Base-by-base conservation (phyloP, 371 early-diverging fungal genomes). In the Apophysomyces trapeziformis region DNA sequence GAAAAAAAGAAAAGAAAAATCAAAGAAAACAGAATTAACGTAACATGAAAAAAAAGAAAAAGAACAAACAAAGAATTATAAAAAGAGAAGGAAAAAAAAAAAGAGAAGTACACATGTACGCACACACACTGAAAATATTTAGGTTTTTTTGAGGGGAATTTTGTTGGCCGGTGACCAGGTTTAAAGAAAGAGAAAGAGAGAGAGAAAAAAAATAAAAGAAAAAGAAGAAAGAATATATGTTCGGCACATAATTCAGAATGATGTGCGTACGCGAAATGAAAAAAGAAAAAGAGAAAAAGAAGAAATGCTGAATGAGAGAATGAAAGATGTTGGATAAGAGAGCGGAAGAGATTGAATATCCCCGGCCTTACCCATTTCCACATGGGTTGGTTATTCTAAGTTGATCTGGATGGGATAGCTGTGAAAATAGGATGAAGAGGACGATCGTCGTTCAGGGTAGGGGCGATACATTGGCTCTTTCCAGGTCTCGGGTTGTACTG, bases 101-200 rank as follows among this genome's bases (percentile, higher is more conserved):
- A 41, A 61, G 21, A 50, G 21, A 26, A 50, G 54, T 50, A 50
- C 54, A 50, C 54, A 50, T 50, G n/a, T 50, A 50, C 54, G 54
- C 54, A 50, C 21, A 50, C 54, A 50, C 54, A 50, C 54, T 50
- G 54, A 50, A 50, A 50, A 45, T 13, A 18, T 13, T 12, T 18
- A 18, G 13, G 16, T 45, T 45, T 7, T 16, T 13, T n/a, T 13
- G 46, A 18, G 16, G 16, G 46, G 46, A 45, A 14, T 26, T 26
- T 26, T 26, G 32, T 26, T 26, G 32, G 32, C 32, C 32, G 41
- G 41, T 41, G 1, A 13, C 8, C 13, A 41, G 41, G 3, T 41
- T 11, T 8, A 13, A 18, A 26, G 26, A 26, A 26, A 26, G 26
- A 26, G 26, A 26, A 26, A 26, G 26, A 26, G 26, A 26, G 26